These are phyloP conservation scores for Plasmodium blacklocki DNA, from an alignment of 169 alveolate species.

Conservation along the genomic window DNA sequence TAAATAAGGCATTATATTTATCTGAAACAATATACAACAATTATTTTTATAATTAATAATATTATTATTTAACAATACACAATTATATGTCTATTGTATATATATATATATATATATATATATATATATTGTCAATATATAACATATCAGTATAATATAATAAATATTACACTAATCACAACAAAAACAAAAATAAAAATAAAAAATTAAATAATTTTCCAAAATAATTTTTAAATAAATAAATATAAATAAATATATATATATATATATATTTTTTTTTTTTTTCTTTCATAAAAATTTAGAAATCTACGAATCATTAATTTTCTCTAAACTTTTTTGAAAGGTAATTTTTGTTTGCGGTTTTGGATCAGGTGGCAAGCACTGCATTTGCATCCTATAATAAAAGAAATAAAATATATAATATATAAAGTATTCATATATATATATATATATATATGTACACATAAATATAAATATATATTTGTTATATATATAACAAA, in stretches of 20 bases:
- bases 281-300: too few species aligned
- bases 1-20: constrained; percentile 26
- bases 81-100: too few species aligned
- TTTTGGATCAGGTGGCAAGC: constrained; percentile 69
- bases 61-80: not conserved
- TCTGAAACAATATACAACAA: constrained; percentile 39
- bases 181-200: too few species aligned
- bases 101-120: too few species aligned
- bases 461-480: too few species aligned
- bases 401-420: not conserved
- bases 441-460: constrained; percentile 2
- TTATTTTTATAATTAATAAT: constrained; percentile 3
- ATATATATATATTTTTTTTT: not conserved
- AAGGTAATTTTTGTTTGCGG: constrained; percentile 69
- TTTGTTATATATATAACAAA: too few species aligned
- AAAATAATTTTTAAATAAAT: too few species aligned
- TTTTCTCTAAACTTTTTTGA: constrained; percentile 32
- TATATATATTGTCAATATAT: too few species aligned
- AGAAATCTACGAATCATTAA: constrained; percentile 1
- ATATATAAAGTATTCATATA: not conserved
- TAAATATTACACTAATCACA: too few species aligned
- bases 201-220: too few species aligned
- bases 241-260: not conserved
- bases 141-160: too few species aligned
- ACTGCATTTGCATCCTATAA: constrained; percentile 64